These are phyloP conservation scores for Clarireedia paspali DNA, from an alignment of 2,329 filamentous ascomycete species.

Conservation along the genomic window DNA sequence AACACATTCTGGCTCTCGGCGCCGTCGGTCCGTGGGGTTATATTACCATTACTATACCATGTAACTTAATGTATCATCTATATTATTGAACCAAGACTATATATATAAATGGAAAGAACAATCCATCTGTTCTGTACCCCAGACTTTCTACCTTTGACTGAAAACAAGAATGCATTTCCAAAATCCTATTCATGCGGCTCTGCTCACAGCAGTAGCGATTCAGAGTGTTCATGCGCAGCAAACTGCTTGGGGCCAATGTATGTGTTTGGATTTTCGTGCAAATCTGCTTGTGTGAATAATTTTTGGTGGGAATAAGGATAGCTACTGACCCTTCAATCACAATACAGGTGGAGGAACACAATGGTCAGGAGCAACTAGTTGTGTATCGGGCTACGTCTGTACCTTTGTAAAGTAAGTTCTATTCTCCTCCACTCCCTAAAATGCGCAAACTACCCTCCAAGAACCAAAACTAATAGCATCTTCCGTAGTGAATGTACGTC, in stretches of 20 bases:
- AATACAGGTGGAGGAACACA: slow-evolving; percentile 19
- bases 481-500: slow-evolving; percentile 13
- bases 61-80: no score
- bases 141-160: not conserved
- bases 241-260: slow-evolving; percentile 21
- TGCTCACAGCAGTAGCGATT: slow-evolving; percentile 1
- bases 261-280: not conserved
- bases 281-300: not conserved
- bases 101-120: not conserved
- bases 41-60: no score
- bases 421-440: not conserved
- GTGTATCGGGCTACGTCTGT: slow-evolving; percentile 23
- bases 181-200: not conserved
- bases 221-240: slow-evolving; percentile 15
- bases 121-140: not conserved
- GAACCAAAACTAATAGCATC: slow-evolving; percentile 10
- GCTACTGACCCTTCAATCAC: not conserved
- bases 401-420: slow-evolving; percentile 22
- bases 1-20: not conserved
- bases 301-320: not conserved
- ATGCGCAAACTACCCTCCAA: not conserved
- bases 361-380: slow-evolving; percentile 22
- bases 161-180: not conserved
- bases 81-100: not conserved
- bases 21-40: not conserved